Evolutionary conservation across 805 yeast genomes (phyloP), one percentile per base, ranked within the genome.

Genomic region (Sugiyamaella americana): DNA sequence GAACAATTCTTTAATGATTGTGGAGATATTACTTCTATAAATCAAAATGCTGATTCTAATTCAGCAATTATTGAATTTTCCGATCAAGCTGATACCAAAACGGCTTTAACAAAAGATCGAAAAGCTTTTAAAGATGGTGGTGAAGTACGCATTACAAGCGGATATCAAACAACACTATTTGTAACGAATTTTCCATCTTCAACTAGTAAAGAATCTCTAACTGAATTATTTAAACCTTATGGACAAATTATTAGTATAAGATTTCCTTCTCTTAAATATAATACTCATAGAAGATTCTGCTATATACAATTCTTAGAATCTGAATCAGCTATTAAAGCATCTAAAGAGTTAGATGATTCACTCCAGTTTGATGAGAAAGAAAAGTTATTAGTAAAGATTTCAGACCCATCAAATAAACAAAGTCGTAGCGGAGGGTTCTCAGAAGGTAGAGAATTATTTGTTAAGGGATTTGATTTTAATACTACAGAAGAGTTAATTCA

Each of bases 171-270:
- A 32, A 82, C 87, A 0, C 48, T 86, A 1, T 87, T 87, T 82
- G 79, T 81, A 1, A 76, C 89, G 0, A 86, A 86, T 56, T 85
- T 75, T 55, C 88, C 94, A 0, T 82, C 86, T 1, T 56, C 65
- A 1, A 74, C 60, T 48, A 68, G 71, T 0, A 66, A 67, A 20
- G 62, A 60, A 0, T 65, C 70, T 3, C 43, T 87, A 0, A 54
- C 56, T 13, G 51, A 56, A 0, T 18, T 75, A 8, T 80, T 85
- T 56, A 47, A 58, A 0, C 39, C 61, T 2, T 58, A 56, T 36
- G 79, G 80, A 0, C 51, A 63, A 1, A 58, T 79, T 2, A 50
- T 76, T 1, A 73, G 76, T 43, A 64, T 82, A 0, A 65, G 95
- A 43, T 67, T 84, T 29, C 95, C 95, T 0, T 74, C 85, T 0